phyloP scores from a whole-genome alignment of 495 filamentous ascomycete genomes.

The Aspergillus egyptiacus region DNA sequence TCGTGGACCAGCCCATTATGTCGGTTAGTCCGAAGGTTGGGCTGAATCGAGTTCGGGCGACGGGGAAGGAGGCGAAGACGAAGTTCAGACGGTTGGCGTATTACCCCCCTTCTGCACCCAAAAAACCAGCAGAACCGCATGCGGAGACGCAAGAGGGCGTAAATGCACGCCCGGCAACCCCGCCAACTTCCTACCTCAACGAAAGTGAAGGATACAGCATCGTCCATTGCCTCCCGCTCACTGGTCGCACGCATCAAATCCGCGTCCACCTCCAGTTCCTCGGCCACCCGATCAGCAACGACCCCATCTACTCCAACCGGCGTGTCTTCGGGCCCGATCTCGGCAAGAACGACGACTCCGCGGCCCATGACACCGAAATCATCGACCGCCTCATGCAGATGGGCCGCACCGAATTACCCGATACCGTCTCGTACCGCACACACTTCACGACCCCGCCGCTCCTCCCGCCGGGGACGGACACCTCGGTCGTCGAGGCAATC shows the following conservation, averaged over 20 bases:
- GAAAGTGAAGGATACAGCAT: slow-evolving; percentile 77
- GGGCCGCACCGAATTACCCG: slow-evolving; percentile 87
- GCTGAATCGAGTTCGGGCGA: slow-evolving; percentile 85
- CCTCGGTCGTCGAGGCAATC: slow-evolving; percentile 35
- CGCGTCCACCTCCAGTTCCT: slow-evolving; percentile 92
- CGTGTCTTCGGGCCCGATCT: slow-evolving; percentile 80
- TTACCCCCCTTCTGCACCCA: slow-evolving; percentile 52
- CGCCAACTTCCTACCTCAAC: slow-evolving; percentile 24
- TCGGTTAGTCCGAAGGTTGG: slow-evolving; percentile 92
- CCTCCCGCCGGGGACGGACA: slow-evolving; percentile 37
- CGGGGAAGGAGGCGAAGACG: slow-evolving; percentile 81
- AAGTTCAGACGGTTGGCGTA: slow-evolving; percentile 87
- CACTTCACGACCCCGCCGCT: slow-evolving; percentile 40
- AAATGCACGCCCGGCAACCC: slow-evolving; percentile 24
- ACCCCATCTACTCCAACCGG: slow-evolving; percentile 94
- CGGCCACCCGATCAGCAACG: slow-evolving; percentile 91
- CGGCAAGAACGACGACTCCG: slow-evolving; percentile 59
- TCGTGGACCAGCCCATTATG: slow-evolving; percentile 91
- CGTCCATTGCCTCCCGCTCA: slow-evolving; percentile 87
- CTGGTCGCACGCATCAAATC: slow-evolving; percentile 90
- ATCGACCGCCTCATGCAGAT: slow-evolving; percentile 79
- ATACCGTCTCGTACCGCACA: slow-evolving; percentile 73
- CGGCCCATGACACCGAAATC: slow-evolving; percentile 78
- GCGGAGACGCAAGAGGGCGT: slow-evolving; percentile 22
- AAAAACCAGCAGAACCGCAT: slow-evolving; percentile 7